Conservation (phyloP, 2,329 filamentous ascomycete genomes). For the Neopestalotiopsis rosae region DNA sequence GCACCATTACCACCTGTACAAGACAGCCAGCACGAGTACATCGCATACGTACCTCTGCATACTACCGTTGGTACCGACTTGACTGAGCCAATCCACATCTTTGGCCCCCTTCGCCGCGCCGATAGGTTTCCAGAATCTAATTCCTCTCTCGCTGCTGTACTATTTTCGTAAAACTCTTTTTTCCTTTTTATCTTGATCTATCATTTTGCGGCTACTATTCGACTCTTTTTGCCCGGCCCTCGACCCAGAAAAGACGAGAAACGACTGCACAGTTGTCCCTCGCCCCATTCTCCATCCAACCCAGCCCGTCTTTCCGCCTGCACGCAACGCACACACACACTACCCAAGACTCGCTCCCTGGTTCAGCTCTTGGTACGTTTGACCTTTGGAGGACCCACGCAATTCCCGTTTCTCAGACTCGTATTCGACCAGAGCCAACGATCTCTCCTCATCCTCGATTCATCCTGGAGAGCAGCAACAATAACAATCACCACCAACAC, state of each 20-base stretch:
- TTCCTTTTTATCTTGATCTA: background rate
- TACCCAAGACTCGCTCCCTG: background rate
- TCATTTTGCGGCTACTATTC: background rate
- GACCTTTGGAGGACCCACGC: constrained; percentile 4
- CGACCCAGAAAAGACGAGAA: background rate
- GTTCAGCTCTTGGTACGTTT: constrained; percentile 3
- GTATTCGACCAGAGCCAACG: constrained; percentile 2
- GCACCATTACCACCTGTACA: background rate
- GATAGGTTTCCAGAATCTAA: background rate
- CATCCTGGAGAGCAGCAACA: constrained; percentile 9
- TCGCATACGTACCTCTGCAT: background rate
- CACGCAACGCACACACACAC: background rate
- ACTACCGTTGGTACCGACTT: background rate
- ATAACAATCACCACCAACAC: constrained; percentile 4
- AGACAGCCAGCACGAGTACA: too few species aligned
- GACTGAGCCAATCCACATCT: background rate
- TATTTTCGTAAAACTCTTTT: constrained; percentile 13
- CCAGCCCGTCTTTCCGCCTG: background rate
- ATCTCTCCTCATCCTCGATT: constrained; percentile 1
- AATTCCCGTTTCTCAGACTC: background rate
- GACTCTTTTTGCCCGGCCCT: background rate
- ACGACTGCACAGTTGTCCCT: background rate
- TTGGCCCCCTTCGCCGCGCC: background rate
- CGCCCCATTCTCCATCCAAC: background rate
- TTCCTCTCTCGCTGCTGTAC: background rate